A percentile compares a stretch with the other conserved stretches of the same genome.
These are phyloP conservation scores for Alternaria solani DNA, from an alignment of 2,329 filamentous ascomycete species.

Conservation along the genomic window DNA sequence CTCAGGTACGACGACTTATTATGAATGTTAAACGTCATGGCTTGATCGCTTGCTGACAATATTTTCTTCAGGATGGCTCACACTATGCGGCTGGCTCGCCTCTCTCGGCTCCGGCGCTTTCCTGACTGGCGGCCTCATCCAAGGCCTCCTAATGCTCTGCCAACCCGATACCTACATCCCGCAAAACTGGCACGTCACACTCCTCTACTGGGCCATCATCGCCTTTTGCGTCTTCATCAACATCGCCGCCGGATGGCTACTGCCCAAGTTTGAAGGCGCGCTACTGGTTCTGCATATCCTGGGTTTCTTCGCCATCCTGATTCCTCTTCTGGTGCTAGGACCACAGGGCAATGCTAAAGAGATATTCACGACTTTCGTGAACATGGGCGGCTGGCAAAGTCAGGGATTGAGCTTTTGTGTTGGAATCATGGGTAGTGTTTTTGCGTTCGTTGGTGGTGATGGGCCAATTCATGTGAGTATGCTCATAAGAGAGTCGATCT, in stretches of 20 bases:
- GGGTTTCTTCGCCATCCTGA: slow-evolving; percentile 60
- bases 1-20: slow-evolving; percentile 31
- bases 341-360: slow-evolving; percentile 49
- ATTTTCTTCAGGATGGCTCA: slow-evolving; percentile 50
- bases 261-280: slow-evolving; percentile 59
- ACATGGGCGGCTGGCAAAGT: slow-evolving; percentile 55
- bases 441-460: slow-evolving; percentile 49
- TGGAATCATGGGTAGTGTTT: slow-evolving; percentile 48
- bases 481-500: not conserved
- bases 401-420: slow-evolving; percentile 55
- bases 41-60: not conserved
- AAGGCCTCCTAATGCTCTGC: slow-evolving; percentile 50
- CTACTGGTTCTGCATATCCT: slow-evolving; percentile 58
- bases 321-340: slow-evolving; percentile 55
- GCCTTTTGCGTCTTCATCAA: slow-evolving; percentile 54
- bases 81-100: slow-evolving; percentile 53
- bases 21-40: not conserved
- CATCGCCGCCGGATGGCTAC: slow-evolving; percentile 51
- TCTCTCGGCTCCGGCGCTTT: slow-evolving; percentile 40
- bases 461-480: slow-evolving; percentile 48
- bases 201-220: slow-evolving; percentile 57
- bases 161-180: slow-evolving; percentile 46
- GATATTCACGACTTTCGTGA: slow-evolving; percentile 57
- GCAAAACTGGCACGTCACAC: slow-evolving; percentile 59
- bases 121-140: slow-evolving; percentile 37